Conservation (phyloP, 2,329 filamentous ascomycete species). For the Xylaria sp. region DNA sequence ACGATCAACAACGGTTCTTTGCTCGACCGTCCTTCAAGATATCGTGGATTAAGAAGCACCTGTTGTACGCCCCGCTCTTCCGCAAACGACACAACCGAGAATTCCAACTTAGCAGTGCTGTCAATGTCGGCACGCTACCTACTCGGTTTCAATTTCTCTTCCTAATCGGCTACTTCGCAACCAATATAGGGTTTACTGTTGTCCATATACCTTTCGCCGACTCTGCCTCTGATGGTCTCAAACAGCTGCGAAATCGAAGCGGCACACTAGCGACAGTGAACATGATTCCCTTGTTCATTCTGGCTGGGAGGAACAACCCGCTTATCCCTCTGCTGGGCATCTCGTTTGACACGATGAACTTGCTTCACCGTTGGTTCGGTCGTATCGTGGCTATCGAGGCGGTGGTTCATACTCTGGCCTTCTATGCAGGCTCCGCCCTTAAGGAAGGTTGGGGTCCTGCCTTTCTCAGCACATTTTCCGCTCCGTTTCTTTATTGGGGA, state of each 20-base stretch:
- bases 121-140: conserved; percentile 81
- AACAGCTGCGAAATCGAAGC: conserved; percentile 72
- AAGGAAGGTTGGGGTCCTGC: conserved; percentile 61
- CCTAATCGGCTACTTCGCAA: conserved; percentile 72
- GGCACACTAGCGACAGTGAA: conserved; percentile 78
- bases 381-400: conserved; percentile 78
- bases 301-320: conserved; percentile 82
- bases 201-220: conserved; percentile 70
- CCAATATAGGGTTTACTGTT: conserved; percentile 82
- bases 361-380: conserved; percentile 83
- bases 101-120: conserved; percentile 72
- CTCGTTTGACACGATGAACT: conserved; percentile 85
- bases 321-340: conserved; percentile 77
- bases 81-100: conserved; percentile 81
- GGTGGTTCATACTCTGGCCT: conserved; percentile 72
- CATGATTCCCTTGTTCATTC: conserved; percentile 79
- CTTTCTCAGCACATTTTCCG: conserved; percentile 52
- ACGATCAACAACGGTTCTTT: conserved; percentile 84
- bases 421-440: conserved; percentile 57
- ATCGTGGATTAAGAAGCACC: conserved; percentile 73
- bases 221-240: conserved; percentile 56
- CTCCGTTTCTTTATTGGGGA: conserved; percentile 67
- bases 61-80: conserved; percentile 77
- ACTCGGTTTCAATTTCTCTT: conserved; percentile 81
- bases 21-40: conserved; percentile 63